Base-by-base conservation (phyloP, 495 filamentous ascomycete species). In the Jackrogersella multiformis region DNA sequence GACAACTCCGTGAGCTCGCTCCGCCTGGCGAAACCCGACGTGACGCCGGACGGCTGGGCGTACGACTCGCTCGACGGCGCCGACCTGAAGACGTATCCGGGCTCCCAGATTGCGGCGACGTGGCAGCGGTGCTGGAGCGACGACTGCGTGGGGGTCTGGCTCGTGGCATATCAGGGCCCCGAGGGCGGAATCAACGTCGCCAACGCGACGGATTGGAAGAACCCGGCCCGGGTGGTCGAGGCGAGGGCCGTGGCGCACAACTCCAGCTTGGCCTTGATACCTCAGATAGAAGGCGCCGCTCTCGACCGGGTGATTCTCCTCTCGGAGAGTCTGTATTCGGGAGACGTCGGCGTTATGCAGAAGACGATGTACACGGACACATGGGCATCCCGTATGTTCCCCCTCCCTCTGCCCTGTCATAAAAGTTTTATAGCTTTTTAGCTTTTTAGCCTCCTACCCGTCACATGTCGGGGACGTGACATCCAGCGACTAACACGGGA, bases 61-160 rank as follows among this genome's bases (percentile, higher is more conserved):
- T 34, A 48, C 42, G 61, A 64, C 0, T 12, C 4, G 1, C 0
- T 53, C 0, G 18, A 12, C 8, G 49, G 38, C 23, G 49, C 20
- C 10, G 0, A 10, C 0, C 23, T 56, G 1, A 7, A 44, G 8
- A 35, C 35, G 10, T 28, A 13, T 0, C 32, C 48, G 1, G 66
- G 66, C 0, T 56, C 55, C 1, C 61, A 60, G 18, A 35, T 69
- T 1, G 60, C 66, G 4, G 55, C 61, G 3, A 13, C 42, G 30
- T 69, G 66, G 66, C 60, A 69, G 36, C 41, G 55, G 2, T 60
- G 66, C 42, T 41, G 45, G 66, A 1, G 7, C 13, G 41, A n/a
- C 1, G 3, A 12, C 7, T 60, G 60, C n/a, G 18, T 12, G 1
- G 61, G 55, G 0, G 16, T 44, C 9, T 70, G 66, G 66, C 20